phyloP scores from a whole-genome alignment of 148 eudicot genomes.

The Arbutus unedo region DNA sequence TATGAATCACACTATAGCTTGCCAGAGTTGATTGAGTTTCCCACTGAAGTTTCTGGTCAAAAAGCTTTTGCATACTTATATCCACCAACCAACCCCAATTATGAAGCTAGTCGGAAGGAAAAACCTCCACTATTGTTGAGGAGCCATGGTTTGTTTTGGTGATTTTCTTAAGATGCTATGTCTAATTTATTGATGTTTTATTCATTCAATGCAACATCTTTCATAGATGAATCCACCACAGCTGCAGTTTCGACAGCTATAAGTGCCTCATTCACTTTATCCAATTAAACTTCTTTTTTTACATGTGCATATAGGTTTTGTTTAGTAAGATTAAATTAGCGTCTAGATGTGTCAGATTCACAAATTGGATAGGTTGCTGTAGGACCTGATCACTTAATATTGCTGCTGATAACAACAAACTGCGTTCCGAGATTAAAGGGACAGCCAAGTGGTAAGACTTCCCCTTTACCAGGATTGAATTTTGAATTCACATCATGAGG shows the following conservation, averaged over 20 bases:
- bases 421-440: no score
- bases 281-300: background rate
- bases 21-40: conserved; percentile 87
- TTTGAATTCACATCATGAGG: no score
- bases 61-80: conserved; percentile 88
- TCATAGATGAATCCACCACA: background rate
- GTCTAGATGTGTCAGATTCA: no score
- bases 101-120: conserved; percentile 61
- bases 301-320: no score
- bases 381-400: no score
- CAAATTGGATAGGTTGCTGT: no score
- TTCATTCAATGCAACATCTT: background rate
- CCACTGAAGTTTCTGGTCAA: conserved; percentile 76
- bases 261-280: background rate
- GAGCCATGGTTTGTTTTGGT: conserved; percentile 66
- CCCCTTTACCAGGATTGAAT: no score
- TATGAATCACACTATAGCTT: conserved; percentile 62
- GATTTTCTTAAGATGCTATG: conserved; percentile 3
- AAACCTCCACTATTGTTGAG: conserved; percentile 77
- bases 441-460: no score
- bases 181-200: background rate
- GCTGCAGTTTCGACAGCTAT: background rate
- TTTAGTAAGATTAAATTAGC: no score
- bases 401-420: no score
- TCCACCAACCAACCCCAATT: conserved; percentile 75